Percentiles rank a stretch among this genome's conserved stretches.
These are phyloP conservation scores for Lichtheimia ramosa DNA, from an alignment of 371 early-diverging fungal species.

Conservation along the genomic window DNA sequence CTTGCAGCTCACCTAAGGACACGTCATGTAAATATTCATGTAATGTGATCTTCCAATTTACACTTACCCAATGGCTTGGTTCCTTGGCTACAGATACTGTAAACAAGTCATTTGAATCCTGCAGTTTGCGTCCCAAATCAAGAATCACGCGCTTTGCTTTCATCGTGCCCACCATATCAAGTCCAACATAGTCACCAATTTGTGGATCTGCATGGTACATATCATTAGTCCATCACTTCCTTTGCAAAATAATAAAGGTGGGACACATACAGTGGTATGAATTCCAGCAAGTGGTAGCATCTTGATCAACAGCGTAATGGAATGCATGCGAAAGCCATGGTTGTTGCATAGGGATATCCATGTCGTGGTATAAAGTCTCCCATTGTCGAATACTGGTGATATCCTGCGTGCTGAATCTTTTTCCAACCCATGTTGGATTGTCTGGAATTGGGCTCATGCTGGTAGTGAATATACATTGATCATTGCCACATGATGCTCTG, in stretches of 20 bases:
- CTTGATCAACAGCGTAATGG: slow-evolving; percentile 59
- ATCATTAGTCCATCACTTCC: not conserved
- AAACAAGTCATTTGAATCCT: slow-evolving; percentile 25
- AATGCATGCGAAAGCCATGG: slow-evolving; percentile 46
- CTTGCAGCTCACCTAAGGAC: slow-evolving; percentile 10
- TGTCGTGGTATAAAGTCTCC: slow-evolving; percentile 29
- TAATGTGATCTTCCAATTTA: too few species aligned
- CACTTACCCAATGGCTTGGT: slow-evolving; percentile 10
- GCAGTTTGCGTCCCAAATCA: slow-evolving; percentile 8
- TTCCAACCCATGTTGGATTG: not conserved
- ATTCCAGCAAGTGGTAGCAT: slow-evolving; percentile 59
- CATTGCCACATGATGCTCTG: slow-evolving; percentile 40
- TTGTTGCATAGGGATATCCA: slow-evolving; percentile 27
- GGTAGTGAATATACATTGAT: slow-evolving; percentile 60
- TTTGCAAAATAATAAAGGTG: too few species aligned
- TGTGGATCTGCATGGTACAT: slow-evolving; percentile 21
- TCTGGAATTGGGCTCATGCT: slow-evolving; percentile 51
- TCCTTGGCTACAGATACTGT: slow-evolving; percentile 12
- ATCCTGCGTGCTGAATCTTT: slow-evolving; percentile 25
- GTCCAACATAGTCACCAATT: slow-evolving; percentile 46
- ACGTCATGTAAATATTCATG: too few species aligned
- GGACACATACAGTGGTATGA: slow-evolving; percentile 31
- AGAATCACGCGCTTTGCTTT: slow-evolving; percentile 30
- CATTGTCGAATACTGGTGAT: slow-evolving; percentile 42
- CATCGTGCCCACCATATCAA: slow-evolving; percentile 47